Percentiles rank a stretch among this genome's conserved stretches.
These are phyloP conservation scores for Fusarium nematophilum DNA, from an alignment of 2,329 filamentous ascomycete species.

Conservation along the genomic window DNA sequence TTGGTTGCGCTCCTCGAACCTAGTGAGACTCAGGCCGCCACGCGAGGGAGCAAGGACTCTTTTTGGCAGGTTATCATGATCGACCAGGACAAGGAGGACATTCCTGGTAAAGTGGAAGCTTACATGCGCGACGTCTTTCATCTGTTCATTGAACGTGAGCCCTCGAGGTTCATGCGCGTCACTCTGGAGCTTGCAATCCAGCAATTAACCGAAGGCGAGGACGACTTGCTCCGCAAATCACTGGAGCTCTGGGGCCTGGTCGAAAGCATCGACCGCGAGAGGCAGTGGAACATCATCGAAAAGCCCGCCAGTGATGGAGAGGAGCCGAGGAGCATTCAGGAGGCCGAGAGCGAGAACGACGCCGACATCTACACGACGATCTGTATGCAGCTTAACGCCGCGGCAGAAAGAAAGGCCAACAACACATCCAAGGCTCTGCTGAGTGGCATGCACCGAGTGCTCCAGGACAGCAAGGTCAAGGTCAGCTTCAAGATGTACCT, in stretches of 20 bases:
- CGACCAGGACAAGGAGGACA: conserved; percentile 70
- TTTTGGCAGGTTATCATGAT: conserved; percentile 63
- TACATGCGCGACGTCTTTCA: conserved; percentile 70
- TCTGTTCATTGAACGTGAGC: conserved; percentile 68
- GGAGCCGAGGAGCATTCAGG: conserved; percentile 60
- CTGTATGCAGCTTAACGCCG: conserved; percentile 72
- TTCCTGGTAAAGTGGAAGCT: conserved; percentile 67
- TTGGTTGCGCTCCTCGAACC: conserved; percentile 50
- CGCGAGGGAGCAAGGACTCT: conserved; percentile 49
- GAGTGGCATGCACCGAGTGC: conserved; percentile 68
- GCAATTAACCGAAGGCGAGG: conserved; percentile 59
- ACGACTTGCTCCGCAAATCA: conserved; percentile 66
- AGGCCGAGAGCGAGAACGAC: conserved; percentile 59
- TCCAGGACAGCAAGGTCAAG: conserved; percentile 70
- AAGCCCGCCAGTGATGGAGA: conserved; percentile 56
- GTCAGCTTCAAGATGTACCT: conserved; percentile 72
- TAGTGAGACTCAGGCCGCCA: conserved; percentile 49
- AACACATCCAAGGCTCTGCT: conserved; percentile 68
- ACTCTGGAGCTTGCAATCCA: conserved; percentile 66
- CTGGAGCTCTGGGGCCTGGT: conserved; percentile 74
- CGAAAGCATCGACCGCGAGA: conserved; percentile 73
- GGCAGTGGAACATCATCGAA: conserved; percentile 68
- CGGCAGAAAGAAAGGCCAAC: conserved; percentile 72
- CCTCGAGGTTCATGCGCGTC: conserved; percentile 69
- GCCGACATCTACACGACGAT: conserved; percentile 70